phyloP scores from a whole-genome alignment of 163 green algal species.

The Coccomyxa subellipsoidea region DNA sequence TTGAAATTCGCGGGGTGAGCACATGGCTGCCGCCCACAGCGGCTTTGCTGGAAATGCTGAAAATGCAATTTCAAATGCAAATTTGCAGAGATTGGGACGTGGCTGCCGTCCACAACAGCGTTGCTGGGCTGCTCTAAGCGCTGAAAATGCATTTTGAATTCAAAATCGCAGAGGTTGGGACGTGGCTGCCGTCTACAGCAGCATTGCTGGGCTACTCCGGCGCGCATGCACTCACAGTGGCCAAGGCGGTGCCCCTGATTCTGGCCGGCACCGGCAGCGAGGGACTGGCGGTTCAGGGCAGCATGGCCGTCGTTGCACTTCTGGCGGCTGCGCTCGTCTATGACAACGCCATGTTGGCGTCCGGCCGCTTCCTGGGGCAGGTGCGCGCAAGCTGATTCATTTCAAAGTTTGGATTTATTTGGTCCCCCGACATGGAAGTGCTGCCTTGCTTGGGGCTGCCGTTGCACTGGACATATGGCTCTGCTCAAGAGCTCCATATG shows the following conservation, averaged over 20 bases:
- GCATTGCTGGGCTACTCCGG: neutral
- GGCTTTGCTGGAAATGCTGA: too few relatives aligned
- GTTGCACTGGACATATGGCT: too few relatives aligned
- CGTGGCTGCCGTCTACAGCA: neutral
- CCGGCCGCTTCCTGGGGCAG: conserved; percentile 2
- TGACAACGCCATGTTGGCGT: neutral
- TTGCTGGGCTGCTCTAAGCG: neutral
- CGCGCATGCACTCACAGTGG: neutral
- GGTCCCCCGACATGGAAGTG: too few relatives aligned
- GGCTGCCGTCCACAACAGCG: neutral
- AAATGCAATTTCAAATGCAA: too few relatives aligned
- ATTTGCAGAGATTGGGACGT: neutral
- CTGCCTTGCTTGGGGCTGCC: too few relatives aligned
- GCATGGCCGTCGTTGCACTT: neutral
- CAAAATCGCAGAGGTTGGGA: neutral
- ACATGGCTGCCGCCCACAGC: too few relatives aligned
- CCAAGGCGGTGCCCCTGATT: neutral
- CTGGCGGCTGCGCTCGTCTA: conserved; percentile 1
- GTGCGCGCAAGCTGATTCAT: neutral
- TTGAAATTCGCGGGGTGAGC: too few relatives aligned
- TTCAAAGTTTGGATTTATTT: too few relatives aligned
- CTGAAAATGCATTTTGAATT: too few relatives aligned
- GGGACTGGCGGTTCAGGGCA: neutral
- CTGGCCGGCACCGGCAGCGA: neutral
- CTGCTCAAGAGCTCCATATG: too few relatives aligned